Evolutionary conservation across 768 basidiomycete species (phyloP).

Genomic region (Pleurotus giganteus): DNA sequence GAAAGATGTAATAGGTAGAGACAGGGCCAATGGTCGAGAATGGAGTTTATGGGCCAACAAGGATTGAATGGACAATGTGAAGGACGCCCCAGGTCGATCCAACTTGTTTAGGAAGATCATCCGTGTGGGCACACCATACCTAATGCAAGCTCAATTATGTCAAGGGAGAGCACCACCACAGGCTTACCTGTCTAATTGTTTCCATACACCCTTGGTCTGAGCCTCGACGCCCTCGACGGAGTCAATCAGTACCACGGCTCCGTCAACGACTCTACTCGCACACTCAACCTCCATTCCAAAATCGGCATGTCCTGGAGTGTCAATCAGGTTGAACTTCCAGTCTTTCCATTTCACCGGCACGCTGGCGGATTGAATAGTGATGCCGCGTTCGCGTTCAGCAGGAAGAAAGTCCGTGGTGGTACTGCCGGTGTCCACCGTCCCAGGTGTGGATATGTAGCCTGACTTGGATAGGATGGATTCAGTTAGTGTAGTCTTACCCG

Average conservation of each 20-base stretch:
- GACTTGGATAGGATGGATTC: constrained; percentile 83
- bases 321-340: constrained; percentile 85
- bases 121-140: constrained; percentile 77
- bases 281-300: constrained; percentile 98
- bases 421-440: constrained; percentile 87
- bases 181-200: constrained; percentile 74
- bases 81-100: constrained; percentile 83
- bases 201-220: constrained; percentile 89
- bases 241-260: constrained; percentile 85
- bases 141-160: constrained; percentile 24
- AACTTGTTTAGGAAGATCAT: constrained; percentile 87
- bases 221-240: constrained; percentile 91
- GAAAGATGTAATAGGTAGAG: constrained; percentile 80
- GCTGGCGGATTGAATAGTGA: constrained; percentile 91
- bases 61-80: constrained; percentile 68
- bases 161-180: constrained; percentile 12
- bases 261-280: constrained; percentile 87
- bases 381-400: constrained; percentile 86
- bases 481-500: constrained; percentile 86
- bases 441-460: constrained; percentile 67
- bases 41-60: constrained; percentile 75
- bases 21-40: constrained; percentile 64
- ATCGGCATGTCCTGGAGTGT: constrained; percentile 91
- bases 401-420: constrained; percentile 90
- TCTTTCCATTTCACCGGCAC: constrained; percentile 85